Evolutionary conservation across 2,329 filamentous ascomycete genomes (phyloP), one percentile per base, ranked within the genome.

Genomic region (Thielaviopsis populi): DNA sequence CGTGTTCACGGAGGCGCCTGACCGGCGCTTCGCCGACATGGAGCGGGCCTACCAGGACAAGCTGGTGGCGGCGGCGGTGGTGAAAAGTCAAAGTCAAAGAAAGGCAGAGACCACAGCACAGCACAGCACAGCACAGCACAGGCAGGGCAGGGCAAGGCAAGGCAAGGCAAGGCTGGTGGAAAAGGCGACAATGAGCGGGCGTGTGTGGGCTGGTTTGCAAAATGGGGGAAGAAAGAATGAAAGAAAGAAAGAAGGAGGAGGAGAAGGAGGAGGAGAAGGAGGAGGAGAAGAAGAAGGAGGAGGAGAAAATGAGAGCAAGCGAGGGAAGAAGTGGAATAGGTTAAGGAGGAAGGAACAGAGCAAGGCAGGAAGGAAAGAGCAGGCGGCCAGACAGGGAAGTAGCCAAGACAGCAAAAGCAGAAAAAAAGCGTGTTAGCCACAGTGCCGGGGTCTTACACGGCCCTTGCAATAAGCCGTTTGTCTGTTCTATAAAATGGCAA

Each of bases 11-110:
- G 79, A 86, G 33, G 77, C 80, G 42, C 77, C 88, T 1, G 83
- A 85, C 67, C 76, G 83, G 65, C 79, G 84, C 61, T 83, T 84
- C 74, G 74, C 76, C 70, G 73, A 77, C 53, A 79, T 85, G 69
- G 82, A 86, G 65, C 80, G 84, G 50, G 80, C 83, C 53, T 80
- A 88, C 69, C 80, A 84, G 65, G 78, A 83, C 65, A 85, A 84
- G 65, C 80, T 95, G 65, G 75, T 86, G 33, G 81, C 84, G 42
- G 15, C 42, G 17, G 42, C 42, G 15, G 42, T n/a, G 53, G 24
- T 56, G 27, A 30, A 56, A 56, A 56, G 53, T 33, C 30, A 56
- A 56, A 56, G 53, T 33, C 30, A 37, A 56, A 10, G 24, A 56
- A 56, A 56, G 15, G 30, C 17, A 56, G 53, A 56, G 53, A 27